A percentile compares a stretch with the other conserved stretches of the same genome.
Evolutionary conservation across 2,329 filamentous ascomycete species (phyloP).

Genomic region (Alternaria triticimaculans): DNA sequence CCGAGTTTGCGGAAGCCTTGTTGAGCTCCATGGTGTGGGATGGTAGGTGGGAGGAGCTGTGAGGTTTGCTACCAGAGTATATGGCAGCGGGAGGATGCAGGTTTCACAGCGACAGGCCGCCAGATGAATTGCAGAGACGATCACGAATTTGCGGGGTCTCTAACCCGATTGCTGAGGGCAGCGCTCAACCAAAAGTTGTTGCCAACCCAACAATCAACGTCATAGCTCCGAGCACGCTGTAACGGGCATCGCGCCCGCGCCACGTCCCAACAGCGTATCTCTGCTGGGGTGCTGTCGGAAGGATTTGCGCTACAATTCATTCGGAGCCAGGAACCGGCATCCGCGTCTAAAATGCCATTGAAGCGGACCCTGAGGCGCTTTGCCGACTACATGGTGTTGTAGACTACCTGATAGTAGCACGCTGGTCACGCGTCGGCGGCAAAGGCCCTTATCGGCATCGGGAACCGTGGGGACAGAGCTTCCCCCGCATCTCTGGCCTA

Average conservation of each 20-base stretch:
- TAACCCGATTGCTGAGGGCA: slow-evolving; percentile 33
- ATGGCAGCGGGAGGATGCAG: slow-evolving; percentile 13
- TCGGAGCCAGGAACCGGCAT: slow-evolving; percentile 1
- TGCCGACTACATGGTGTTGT: neutral
- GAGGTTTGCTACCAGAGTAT: slow-evolving; percentile 10
- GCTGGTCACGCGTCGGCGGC: slow-evolving; percentile 4
- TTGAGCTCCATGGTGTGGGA: slow-evolving; percentile 49
- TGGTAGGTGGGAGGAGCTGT: slow-evolving; percentile 15
- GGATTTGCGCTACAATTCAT: slow-evolving; percentile 29
- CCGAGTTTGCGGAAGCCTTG: slow-evolving; percentile 54
- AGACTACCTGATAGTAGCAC: neutral
- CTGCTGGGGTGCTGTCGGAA: slow-evolving; percentile 7
- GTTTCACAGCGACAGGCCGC: slow-evolving; percentile 3
- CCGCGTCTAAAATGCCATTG: neutral
- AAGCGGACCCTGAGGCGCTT: neutral
- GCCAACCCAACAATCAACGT: slow-evolving; percentile 35
- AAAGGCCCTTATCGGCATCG: slow-evolving; percentile 17
- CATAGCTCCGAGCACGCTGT: slow-evolving; percentile 34
- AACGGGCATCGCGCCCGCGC: slow-evolving; percentile 31
- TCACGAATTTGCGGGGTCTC: slow-evolving; percentile 40
- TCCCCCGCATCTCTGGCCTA: slow-evolving; percentile 27
- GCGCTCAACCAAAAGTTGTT: slow-evolving; percentile 43
- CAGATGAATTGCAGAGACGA: slow-evolving; percentile 13
- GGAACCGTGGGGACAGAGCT: slow-evolving; percentile 7
- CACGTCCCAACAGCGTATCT: slow-evolving; percentile 31